Conservation (phyloP, 768 basidiomycete genomes). For the Mycena vulgaris region DNA sequence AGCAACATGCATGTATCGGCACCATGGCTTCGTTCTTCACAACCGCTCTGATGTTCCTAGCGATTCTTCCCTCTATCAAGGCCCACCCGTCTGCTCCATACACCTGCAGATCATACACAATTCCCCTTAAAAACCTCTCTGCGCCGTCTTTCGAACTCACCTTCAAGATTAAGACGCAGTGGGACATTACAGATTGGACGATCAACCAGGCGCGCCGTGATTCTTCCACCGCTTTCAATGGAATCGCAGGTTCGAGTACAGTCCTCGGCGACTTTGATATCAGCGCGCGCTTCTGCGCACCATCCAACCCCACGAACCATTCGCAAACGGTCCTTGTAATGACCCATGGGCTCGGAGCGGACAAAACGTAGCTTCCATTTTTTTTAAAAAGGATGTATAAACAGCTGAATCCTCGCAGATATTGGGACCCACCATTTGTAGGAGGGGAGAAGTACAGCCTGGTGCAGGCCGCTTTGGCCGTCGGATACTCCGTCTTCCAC, state of each 20-base stretch:
- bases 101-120: slow-evolving; percentile 20
- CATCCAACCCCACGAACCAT: background rate
- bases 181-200: slow-evolving; percentile 28
- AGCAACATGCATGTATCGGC: background rate
- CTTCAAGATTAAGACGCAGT: slow-evolving; percentile 28
- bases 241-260: slow-evolving; percentile 11
- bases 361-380: slow-evolving; percentile 15
- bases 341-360: slow-evolving; percentile 32
- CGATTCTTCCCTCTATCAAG: background rate
- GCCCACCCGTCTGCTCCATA: background rate
- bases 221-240: slow-evolving; percentile 30
- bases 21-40: background rate
- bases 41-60: background rate
- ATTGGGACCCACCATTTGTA: slow-evolving; percentile 30
- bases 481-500: slow-evolving; percentile 26
- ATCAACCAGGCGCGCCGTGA: slow-evolving; percentile 31
- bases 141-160: slow-evolving; percentile 21
- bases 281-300: slow-evolving; percentile 31
- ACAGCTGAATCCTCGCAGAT: slow-evolving; percentile 1
- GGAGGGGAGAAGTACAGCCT: slow-evolving; percentile 27
- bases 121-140: slow-evolving; percentile 26
- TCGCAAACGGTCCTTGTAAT: slow-evolving; percentile 26
- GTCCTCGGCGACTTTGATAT: slow-evolving; percentile 21
- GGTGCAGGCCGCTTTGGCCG: slow-evolving; percentile 16
- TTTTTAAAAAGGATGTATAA: background rate